These are phyloP conservation scores for Thuidium tamariscinum DNA, from an alignment of 225 moss, liverwort and hornwort genomes.

Conservation along the genomic window DNA sequence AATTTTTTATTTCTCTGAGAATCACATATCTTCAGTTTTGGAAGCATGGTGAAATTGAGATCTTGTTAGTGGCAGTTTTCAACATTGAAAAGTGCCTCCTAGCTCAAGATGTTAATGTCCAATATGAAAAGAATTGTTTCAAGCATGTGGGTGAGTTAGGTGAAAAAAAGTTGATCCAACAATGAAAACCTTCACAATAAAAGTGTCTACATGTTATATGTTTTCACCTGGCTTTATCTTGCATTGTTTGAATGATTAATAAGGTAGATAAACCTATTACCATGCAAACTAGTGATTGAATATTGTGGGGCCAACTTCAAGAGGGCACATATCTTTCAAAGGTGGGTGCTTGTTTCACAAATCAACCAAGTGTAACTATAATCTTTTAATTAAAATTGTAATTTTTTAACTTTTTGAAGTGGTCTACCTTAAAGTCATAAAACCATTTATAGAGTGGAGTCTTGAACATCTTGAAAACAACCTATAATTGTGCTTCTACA, in stretches of 20 bases:
- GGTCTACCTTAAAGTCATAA: too few relatives aligned
- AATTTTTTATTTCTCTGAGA: neutral
- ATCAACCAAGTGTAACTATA: neutral
- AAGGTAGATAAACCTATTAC: neutral
- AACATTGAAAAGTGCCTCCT: neutral
- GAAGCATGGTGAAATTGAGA: neutral
- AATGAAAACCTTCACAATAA: too few relatives aligned
- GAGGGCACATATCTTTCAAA: neutral
- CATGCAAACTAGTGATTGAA: neutral
- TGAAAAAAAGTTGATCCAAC: too few relatives aligned
- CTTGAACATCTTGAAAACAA: neutral
- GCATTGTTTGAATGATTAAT: neutral
- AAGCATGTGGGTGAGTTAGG: too few relatives aligned
- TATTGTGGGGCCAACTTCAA: too few relatives aligned
- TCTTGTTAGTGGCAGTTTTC: neutral
- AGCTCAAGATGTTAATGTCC: neutral
- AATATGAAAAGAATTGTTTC: too few relatives aligned
- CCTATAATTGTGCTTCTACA: neutral
- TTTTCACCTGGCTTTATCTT: neutral
- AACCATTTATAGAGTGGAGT: too few relatives aligned
- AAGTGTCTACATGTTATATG: neutral
- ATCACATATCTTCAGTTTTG: too few relatives aligned
- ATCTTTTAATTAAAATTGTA: too few relatives aligned
- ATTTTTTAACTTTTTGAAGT: too few relatives aligned
- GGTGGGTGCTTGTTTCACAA: neutral